Base-by-base conservation (phyloP, 192 early-diverging fungal genomes). In the Coemansia aciculifera region DNA sequence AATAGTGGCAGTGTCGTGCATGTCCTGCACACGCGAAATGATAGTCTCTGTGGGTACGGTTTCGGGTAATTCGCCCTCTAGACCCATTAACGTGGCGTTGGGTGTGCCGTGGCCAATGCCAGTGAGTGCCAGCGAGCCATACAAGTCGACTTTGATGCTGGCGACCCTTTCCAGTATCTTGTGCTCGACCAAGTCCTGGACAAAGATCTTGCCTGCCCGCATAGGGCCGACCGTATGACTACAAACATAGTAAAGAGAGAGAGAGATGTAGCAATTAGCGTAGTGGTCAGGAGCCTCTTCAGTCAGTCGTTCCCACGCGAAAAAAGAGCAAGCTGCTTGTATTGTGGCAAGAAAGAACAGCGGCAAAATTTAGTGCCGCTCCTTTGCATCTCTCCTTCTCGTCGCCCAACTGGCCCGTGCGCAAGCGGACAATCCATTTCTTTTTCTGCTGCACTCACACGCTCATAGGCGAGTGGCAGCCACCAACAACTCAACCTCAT, bases 41-140 rank as follows among this genome's bases (percentile, higher is more conserved):
- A 98, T 95, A 23, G 89, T 88, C 37, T 88, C 86, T 0, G 96
- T 91, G 65, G 95, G 92, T 4, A 96, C 91, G 0, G 78, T 83
- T 66, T 93, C 92, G n/a, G 92, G 90, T 0, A 90, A 79, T 77
- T 96, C 96, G 36, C 95, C 95, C 83, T 96, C 95, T 42, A 98
- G 89, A 6, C 96, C 88, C 88, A 91, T 89, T 64, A 97, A 77
- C 59, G 94, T 91, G 7, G 95, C 93, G 67, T 94, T 88, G 29
- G 93, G 93, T 5, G 96, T 98, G n/a, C 95, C 95, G 73, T 98
- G 95, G 19, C 96, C 96, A 64, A 90, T 91, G 15, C 96, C 96
- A 5, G 95, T 98, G 64, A 98, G 74, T 24, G 96, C 96, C 17
- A 98, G 83, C 34, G 92, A 94, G 15, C 96, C 96, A 78, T 94